A percentile compares a stretch with the other conserved stretches of the same genome.
phyloP scores from a whole-genome alignment of 495 filamentous ascomycete species.

The Cairneyella variabilis region DNA sequence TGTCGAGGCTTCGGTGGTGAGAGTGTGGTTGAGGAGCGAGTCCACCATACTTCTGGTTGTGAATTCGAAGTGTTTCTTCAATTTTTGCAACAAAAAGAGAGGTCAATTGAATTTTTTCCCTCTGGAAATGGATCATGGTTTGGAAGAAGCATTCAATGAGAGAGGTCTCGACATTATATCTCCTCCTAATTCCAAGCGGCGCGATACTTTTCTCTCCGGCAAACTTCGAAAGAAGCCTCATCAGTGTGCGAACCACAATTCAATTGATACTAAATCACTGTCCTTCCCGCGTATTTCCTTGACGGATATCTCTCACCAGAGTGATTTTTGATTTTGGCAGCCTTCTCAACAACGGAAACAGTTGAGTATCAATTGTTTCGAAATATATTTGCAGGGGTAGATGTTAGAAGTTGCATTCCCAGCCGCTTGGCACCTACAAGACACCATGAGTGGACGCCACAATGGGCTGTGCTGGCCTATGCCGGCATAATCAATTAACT shows the following conservation, averaged over 20 bases:
- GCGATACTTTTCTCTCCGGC: too few relatives aligned
- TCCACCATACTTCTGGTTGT: not conserved
- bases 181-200: too few relatives aligned
- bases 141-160: too few relatives aligned
- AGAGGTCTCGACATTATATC: too few relatives aligned
- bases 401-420: not conserved
- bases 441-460: not conserved
- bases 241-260: too few relatives aligned
- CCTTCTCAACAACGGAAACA: not conserved
- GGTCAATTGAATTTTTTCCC: not conserved
- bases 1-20: not conserved
- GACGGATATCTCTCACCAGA: not conserved
- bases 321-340: not conserved
- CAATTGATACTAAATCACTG: too few relatives aligned
- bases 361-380: slow-evolving; percentile 1
- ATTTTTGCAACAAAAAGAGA: not conserved
- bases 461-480: not conserved
- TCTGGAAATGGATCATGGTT: too few relatives aligned
- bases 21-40: not conserved
- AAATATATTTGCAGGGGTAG: not conserved
- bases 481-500: not conserved
- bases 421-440: not conserved
- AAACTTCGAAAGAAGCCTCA: too few relatives aligned
- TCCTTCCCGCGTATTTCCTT: too few relatives aligned
- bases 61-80: not conserved